These are phyloP conservation scores for Leishmania gerbilli DNA, from an alignment of 208 protist species.

Conservation along the genomic window DNA sequence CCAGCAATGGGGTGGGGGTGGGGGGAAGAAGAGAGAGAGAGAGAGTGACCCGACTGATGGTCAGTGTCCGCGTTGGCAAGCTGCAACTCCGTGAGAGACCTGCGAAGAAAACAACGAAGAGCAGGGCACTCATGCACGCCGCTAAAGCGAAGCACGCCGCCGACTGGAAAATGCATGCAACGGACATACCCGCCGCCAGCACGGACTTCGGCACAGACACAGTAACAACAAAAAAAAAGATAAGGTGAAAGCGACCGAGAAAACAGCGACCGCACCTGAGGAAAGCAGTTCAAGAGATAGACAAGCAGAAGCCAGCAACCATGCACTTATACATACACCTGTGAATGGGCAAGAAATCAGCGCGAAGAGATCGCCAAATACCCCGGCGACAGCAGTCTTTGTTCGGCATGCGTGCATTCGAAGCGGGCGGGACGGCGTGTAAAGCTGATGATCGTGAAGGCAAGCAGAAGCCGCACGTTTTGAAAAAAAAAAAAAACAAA, in stretches of 20 bases:
- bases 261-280: not conserved
- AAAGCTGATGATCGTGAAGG: not conserved
- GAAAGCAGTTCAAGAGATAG: not conserved
- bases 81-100: not conserved
- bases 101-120: not conserved
- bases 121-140: not conserved
- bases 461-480: not conserved
- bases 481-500: too few relatives aligned
- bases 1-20: too few relatives aligned
- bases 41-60: not conserved
- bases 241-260: not conserved
- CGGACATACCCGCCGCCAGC: not conserved
- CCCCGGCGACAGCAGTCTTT: not conserved
- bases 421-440: too few relatives aligned
- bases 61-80: not conserved
- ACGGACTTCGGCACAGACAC: not conserved
- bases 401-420: not conserved
- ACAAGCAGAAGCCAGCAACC: not conserved
- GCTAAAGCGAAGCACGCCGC: not conserved
- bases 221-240: not conserved
- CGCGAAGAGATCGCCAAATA: not conserved
- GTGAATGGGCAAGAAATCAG: not conserved
- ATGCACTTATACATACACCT: not conserved
- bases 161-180: not conserved
- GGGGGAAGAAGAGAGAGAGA: not conserved